phyloP scores from a whole-genome alignment of 371 early-diverging fungal species.

The Dipsacomyces acuminosporus region DNA sequence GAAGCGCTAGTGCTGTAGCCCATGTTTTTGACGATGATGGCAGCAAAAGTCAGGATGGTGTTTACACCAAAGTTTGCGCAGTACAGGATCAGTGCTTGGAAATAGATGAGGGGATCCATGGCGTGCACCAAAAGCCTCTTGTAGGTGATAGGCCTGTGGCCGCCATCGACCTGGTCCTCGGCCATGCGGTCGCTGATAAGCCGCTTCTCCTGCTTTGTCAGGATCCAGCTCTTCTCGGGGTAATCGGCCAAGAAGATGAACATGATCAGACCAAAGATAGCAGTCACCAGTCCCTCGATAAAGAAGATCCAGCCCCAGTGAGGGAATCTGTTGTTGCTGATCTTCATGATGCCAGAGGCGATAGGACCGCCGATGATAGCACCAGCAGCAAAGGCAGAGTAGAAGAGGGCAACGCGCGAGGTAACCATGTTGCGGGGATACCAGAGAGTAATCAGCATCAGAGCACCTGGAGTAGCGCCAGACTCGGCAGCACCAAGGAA shows the following conservation, averaged over 20 bases:
- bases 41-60: conserved; percentile 65
- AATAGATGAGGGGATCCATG: conserved; percentile 31
- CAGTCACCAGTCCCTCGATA: conserved; percentile 67
- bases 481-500: conserved; percentile 60
- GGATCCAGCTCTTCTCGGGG: conserved; percentile 59
- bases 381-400: conserved; percentile 40
- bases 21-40: conserved; percentile 65
- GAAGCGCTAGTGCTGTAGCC: conserved; percentile 51
- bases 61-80: conserved; percentile 51
- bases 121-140: conserved; percentile 13
- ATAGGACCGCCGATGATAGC: conserved; percentile 57
- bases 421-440: conserved; percentile 42
- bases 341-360: conserved; percentile 54
- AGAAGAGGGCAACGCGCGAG: conserved; percentile 45
- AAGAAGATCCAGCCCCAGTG: conserved; percentile 69
- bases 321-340: conserved; percentile 46
- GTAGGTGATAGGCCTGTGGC: conserved; percentile 38
- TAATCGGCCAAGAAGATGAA: conserved; percentile 65
- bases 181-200: conserved; percentile 54
- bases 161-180: conserved; percentile 50
- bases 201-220: conserved; percentile 55
- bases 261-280: conserved; percentile 55
- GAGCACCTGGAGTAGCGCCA: conserved; percentile 56
- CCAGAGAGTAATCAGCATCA: conserved; percentile 44
- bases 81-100: conserved; percentile 23